Percentiles rank a stretch among this genome's conserved stretches.
Evolutionary conservation across 78 protist species (phyloP).

Genomic region (Creolimax fragrantissima): DNA sequence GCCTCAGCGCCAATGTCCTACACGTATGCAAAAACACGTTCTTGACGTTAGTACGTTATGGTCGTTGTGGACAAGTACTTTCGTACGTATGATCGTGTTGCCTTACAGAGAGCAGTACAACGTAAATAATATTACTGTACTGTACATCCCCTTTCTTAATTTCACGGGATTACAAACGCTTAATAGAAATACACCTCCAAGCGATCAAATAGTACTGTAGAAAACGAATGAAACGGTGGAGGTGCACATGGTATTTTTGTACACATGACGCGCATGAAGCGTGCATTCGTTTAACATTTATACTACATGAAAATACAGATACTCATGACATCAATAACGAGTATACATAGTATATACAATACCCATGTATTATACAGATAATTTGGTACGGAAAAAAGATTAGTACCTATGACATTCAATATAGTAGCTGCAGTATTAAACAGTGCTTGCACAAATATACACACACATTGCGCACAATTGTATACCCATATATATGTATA

Average conservation of each 20-base stretch:
- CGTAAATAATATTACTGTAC: too few relatives aligned
- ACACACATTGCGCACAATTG: not conserved
- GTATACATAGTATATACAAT: not conserved
- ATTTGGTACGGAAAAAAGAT: not conserved
- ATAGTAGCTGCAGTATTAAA: not conserved
- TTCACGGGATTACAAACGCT: too few relatives aligned
- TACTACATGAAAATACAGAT: not conserved
- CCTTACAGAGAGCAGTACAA: too few relatives aligned
- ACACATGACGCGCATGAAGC: not conserved
- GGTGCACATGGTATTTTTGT: too few relatives aligned
- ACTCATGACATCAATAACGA: not conserved
- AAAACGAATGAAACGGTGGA: too few relatives aligned
- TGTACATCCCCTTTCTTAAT: too few relatives aligned
- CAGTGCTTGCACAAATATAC: not conserved
- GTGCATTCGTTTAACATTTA: not conserved
- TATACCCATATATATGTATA: not conserved
- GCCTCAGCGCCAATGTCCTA: not conserved
- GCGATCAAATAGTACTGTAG: too few relatives aligned
- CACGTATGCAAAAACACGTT: too few relatives aligned
- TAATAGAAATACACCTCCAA: too few relatives aligned
- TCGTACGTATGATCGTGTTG: too few relatives aligned
- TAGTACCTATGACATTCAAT: not conserved
- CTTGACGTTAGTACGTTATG: too few relatives aligned
- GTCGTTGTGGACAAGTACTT: too few relatives aligned
- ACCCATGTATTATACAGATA: not conserved